Conservation (phyloP, 306 rosid species). For the Acacia acuminata region DNA sequence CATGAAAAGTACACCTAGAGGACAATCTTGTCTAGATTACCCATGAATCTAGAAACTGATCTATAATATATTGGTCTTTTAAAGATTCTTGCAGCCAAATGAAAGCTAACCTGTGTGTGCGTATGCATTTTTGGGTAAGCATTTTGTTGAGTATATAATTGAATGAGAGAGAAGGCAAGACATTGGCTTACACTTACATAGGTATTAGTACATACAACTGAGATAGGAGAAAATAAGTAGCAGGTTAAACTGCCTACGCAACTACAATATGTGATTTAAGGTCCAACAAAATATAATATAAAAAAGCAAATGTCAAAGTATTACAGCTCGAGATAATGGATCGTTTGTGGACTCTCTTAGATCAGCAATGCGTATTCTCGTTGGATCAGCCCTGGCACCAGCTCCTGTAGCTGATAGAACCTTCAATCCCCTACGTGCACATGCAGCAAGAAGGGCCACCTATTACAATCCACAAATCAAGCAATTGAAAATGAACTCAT, state of each 20-base stretch:
- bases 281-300: constrained; percentile 1
- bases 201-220: constrained; percentile 1
- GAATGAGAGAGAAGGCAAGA: constrained; percentile 26
- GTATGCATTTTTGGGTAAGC: neutral
- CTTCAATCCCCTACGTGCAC: constrained; percentile 89
- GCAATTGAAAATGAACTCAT: constrained; percentile 36
- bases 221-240: constrained; percentile 5
- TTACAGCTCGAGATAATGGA: constrained; percentile 90
- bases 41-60: constrained; percentile 14
- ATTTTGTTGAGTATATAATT: constrained; percentile 1
- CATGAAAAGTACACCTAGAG: constrained; percentile 13
- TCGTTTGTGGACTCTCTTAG: constrained; percentile 89
- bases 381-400: constrained; percentile 95
- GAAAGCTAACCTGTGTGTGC: neutral
- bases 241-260: constrained; percentile 11
- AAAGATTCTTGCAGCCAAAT: neutral
- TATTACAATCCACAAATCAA: constrained; percentile 53
- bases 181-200: neutral
- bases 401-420: constrained; percentile 96
- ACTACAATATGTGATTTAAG: neutral
- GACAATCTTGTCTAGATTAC: constrained; percentile 11
- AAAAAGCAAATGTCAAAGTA: constrained; percentile 18
- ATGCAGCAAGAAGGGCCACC: constrained; percentile 99
- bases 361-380: constrained; percentile 92
- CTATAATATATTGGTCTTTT: neutral